A percentile compares a stretch with the other conserved stretches of the same genome.
Evolutionary conservation across 1,284 basidiomycete species (phyloP).

Genomic region (Lignosus rhinocerotis): DNA sequence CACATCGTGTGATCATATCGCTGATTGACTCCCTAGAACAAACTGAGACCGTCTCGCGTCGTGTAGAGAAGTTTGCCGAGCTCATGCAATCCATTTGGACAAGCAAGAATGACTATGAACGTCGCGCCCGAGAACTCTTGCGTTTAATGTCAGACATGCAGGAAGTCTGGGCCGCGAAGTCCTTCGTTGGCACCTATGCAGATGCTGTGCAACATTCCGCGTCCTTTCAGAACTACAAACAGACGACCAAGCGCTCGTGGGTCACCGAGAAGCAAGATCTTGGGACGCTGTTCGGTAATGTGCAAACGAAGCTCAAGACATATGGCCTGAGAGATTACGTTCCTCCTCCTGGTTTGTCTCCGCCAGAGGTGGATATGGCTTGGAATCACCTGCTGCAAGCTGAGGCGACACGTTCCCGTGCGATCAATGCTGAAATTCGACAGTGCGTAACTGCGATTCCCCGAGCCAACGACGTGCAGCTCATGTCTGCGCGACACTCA

Average conservation of each 20-base stretch:
- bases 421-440: slow-evolving; percentile 91
- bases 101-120: slow-evolving; percentile 91
- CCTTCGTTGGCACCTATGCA: slow-evolving; percentile 74
- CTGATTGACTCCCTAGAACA: slow-evolving; percentile 62
- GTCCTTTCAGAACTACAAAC: slow-evolving; percentile 82
- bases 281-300: slow-evolving; percentile 87
- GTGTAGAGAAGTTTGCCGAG: slow-evolving; percentile 95
- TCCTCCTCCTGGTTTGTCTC: slow-evolving; percentile 71
- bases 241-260: slow-evolving; percentile 84
- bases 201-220: slow-evolving; percentile 80
- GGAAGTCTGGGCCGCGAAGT: slow-evolving; percentile 60
- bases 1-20: not conserved
- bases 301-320: slow-evolving; percentile 92
- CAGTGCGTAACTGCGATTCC: slow-evolving; percentile 56
- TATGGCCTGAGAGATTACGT: slow-evolving; percentile 86
- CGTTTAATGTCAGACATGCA: slow-evolving; percentile 63
- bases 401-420: slow-evolving; percentile 78
- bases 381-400: slow-evolving; percentile 77
- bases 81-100: slow-evolving; percentile 90
- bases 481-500: slow-evolving; percentile 11
- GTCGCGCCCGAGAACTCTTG: slow-evolving; percentile 80
- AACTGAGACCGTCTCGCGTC: slow-evolving; percentile 89
- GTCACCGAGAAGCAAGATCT: slow-evolving; percentile 90
- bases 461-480: no score
- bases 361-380: slow-evolving; percentile 76